phyloP scores from a whole-genome alignment of 352 stramenopile genomes.

The Globisporangium orthogonon region DNA sequence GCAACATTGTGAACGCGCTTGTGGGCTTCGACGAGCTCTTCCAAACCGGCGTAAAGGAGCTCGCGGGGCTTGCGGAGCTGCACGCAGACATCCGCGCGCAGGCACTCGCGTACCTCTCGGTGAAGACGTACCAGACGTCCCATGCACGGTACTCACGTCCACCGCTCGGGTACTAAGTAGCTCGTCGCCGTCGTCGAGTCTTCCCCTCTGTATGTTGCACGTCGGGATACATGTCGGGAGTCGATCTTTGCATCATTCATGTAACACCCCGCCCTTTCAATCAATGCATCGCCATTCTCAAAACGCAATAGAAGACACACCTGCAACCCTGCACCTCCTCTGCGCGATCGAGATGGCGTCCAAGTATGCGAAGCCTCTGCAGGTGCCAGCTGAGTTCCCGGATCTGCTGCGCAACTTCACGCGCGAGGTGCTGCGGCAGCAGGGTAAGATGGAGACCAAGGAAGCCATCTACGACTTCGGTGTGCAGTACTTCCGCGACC shows the following conservation, averaged over 20 bases:
- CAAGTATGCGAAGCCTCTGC: slow-evolving; percentile 79
- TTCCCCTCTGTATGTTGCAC: not conserved
- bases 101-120: slow-evolving; percentile 13
- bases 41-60: slow-evolving; percentile 4
- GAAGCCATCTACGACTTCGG: slow-evolving; percentile 78
- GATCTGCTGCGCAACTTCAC: slow-evolving; percentile 71
- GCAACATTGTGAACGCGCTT: slow-evolving; percentile 11
- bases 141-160: slow-evolving; percentile 1
- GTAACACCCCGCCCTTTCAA: not conserved
- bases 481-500: slow-evolving; percentile 61
- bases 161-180: not conserved
- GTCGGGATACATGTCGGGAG: no score
- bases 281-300: not conserved
- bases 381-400: slow-evolving; percentile 65
- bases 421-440: slow-evolving; percentile 75
- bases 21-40: slow-evolving; percentile 11
- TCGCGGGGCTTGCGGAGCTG: slow-evolving; percentile 9
- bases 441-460: slow-evolving; percentile 74
- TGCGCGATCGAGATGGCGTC: slow-evolving; percentile 44
- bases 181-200: not conserved
- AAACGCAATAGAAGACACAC: no score
- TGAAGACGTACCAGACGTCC: slow-evolving; percentile 8
- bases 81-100: slow-evolving; percentile 12
- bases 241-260: not conserved
- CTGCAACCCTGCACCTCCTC: no score